Evolutionary conservation across 179 eudicot species (phyloP), one percentile per base, ranked within the genome.

Genomic region (Actinidia arguta): DNA sequence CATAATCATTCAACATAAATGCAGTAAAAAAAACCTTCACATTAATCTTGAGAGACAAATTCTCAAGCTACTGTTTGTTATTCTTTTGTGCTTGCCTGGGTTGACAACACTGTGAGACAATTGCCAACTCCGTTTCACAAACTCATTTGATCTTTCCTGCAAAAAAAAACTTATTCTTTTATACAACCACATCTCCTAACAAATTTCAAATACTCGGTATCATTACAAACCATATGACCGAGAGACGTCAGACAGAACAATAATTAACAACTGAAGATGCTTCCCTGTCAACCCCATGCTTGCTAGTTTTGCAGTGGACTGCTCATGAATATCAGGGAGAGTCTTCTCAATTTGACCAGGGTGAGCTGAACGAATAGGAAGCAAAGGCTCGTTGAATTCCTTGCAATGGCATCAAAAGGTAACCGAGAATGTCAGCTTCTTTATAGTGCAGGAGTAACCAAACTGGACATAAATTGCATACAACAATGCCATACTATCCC

Each of bases 91-190:
- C 91, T 1, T 91, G 78, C 71, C 24, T 83, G 3, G 99, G 96
- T 70, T 87, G 94, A 80, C 96, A 89, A 36, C 99, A 96, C 55
- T 96, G 98, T 4, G 98, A 88, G 13, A 94, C 88, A 25, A 95
- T 87, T 51, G 96, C 98, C 83, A 95, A 74, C 82, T 92, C 92
- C 0, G 98, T 95, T 76, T 95, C 98, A 79, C 98, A 95, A 5
- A 92, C 75, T 25, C 90, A 80, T 95, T 95, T 95, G 8, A 94
- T 94, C 76, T 42, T 94, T 13, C 94, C 98, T 95, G 85, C 44
- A 25, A 66, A 11, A 8, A 7, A 14, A 44, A 80, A 56, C 52
- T 50, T 11, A 50, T 11, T 50, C 10, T 11, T 6, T 7, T 11
- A 50, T 50, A 50, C 52, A 7, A n/a, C n/a, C n/a, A n/a, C n/a